Percentiles rank a stretch among this genome's conserved stretches.
Conservation (phyloP, 108 stramenopile genomes). For the Chaetoceros tenuissimus region DNA sequence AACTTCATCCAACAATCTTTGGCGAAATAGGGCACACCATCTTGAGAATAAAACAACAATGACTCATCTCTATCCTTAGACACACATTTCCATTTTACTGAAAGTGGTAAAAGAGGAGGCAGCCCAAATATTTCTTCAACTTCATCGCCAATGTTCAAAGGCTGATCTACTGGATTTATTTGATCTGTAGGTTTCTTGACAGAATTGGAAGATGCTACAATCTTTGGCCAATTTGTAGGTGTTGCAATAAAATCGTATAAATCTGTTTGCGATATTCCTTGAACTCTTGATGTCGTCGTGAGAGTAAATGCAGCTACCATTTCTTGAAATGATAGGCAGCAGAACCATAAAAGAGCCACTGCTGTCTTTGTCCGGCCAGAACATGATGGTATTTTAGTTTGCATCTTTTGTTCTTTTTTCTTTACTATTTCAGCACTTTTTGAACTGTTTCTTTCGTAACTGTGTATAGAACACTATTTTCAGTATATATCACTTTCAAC, state of each 20-base stretch:
- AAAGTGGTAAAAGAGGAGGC: constrained; percentile 22
- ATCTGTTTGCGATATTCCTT: too few relatives aligned
- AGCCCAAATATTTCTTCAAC: constrained; percentile 42
- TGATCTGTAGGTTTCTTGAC: constrained; percentile 4
- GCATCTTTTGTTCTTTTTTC: too few relatives aligned
- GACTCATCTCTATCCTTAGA: constrained; percentile 5
- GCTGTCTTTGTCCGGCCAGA: too few relatives aligned
- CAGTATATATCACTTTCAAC: too few relatives aligned
- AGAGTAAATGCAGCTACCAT: too few relatives aligned
- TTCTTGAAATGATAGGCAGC: too few relatives aligned
- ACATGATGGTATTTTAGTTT: too few relatives aligned
- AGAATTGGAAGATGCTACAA: constrained; percentile 13
- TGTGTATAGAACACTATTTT: too few relatives aligned
- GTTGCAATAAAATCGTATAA: constrained; percentile 17
- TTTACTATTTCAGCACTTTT: too few relatives aligned
- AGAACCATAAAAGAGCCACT: too few relatives aligned
- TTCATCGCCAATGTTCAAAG: constrained; percentile 6
- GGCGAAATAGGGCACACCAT: constrained; percentile 26
- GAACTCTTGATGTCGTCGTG: too few relatives aligned
- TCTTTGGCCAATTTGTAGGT: constrained; percentile 20
- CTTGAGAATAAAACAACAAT: constrained; percentile 19
- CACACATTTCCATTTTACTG: constrained; percentile 31
- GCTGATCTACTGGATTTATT: constrained; percentile 2
- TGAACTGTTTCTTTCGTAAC: too few relatives aligned
- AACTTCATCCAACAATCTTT: constrained; percentile 36